A percentile compares a stretch with the other conserved stretches of the same genome.
These are phyloP conservation scores for Phyllosticta capitalensis DNA, from an alignment of 2,329 filamentous ascomycete genomes.

Conservation along the genomic window DNA sequence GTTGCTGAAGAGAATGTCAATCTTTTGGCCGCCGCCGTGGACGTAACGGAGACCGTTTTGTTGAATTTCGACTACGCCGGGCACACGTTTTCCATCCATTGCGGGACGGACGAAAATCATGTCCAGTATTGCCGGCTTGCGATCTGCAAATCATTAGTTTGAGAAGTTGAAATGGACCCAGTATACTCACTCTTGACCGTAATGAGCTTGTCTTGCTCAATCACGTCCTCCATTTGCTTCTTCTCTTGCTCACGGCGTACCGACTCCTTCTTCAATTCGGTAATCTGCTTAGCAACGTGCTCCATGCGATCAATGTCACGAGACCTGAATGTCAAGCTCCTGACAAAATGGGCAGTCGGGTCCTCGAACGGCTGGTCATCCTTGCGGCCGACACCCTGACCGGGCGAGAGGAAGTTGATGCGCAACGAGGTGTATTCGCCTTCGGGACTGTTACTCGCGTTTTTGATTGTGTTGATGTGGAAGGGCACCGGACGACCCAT, in stretches of 20 bases:
- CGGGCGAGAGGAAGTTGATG: conserved; percentile 95
- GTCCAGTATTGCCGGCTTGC: conserved; percentile 79
- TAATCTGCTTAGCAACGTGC: conserved; percentile 86
- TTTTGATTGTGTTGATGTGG: conserved; percentile 98
- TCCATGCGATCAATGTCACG: conserved; percentile 80
- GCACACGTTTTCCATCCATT: conserved; percentile 92
- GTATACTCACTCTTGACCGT: conserved; percentile 75
- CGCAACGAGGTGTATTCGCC: conserved; percentile 87
- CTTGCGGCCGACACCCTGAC: conserved; percentile 92
- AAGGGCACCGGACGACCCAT: conserved; percentile 97
- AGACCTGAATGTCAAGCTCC: conserved; percentile 90
- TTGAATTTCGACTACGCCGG: conserved; percentile 93
- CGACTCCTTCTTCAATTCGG: conserved; percentile 88
- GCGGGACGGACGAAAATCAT: conserved; percentile 94
- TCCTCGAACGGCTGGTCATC: conserved; percentile 98
- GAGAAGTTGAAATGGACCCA: background rate
- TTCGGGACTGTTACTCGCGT: conserved; percentile 95
- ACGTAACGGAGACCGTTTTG: conserved; percentile 94
- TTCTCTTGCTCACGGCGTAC: conserved; percentile 94
- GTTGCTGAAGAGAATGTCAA: conserved; percentile 95
- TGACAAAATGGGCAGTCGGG: conserved; percentile 86
- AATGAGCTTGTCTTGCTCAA: conserved; percentile 94
- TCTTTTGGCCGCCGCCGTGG: conserved; percentile 67
- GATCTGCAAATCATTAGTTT: conserved; percentile 46
- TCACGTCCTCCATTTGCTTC: conserved; percentile 98